Evolutionary conservation across 1,284 basidiomycete species (phyloP).

Genomic region (Singerocomus inundabilis): DNA sequence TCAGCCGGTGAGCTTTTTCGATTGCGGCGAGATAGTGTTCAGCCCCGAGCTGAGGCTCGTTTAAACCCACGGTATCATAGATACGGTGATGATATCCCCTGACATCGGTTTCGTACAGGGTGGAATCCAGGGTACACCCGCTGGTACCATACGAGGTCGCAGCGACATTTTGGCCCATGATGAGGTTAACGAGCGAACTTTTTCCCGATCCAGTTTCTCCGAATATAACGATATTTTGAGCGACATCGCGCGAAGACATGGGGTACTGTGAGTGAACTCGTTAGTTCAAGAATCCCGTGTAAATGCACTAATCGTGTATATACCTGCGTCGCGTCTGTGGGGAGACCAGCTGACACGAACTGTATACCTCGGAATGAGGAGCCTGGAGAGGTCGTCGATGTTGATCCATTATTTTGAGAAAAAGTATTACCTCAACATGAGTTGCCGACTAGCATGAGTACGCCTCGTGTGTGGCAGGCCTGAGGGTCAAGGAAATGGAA

Average conservation of each 20-base stretch:
- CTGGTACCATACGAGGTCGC: slow-evolving; percentile 28
- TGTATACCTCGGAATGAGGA: slow-evolving; percentile 2
- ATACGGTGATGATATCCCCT: slow-evolving; percentile 19
- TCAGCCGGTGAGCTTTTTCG: slow-evolving; percentile 28
- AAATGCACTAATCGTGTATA: slow-evolving; percentile 1
- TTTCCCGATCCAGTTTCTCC: slow-evolving; percentile 35
- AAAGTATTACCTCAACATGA: background rate
- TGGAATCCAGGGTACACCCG: slow-evolving; percentile 30
- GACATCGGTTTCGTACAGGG: slow-evolving; percentile 23
- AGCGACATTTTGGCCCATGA: slow-evolving; percentile 24
- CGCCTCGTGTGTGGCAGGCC: slow-evolving; percentile 17
- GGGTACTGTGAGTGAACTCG: slow-evolving; percentile 2
- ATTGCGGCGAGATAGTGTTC: slow-evolving; percentile 30
- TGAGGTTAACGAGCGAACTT: slow-evolving; percentile 35
- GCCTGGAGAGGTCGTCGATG: background rate
- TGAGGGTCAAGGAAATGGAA: slow-evolving; percentile 5
- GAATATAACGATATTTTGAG: slow-evolving; percentile 30
- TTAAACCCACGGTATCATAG: slow-evolving; percentile 32
- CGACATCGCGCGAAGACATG: slow-evolving; percentile 16
- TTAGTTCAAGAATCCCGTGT: slow-evolving; percentile 4
- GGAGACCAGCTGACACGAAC: background rate
- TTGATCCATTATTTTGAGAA: slow-evolving; percentile 1
- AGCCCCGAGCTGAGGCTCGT: slow-evolving; percentile 30
- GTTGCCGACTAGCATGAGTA: slow-evolving; percentile 6
- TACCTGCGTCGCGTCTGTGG: slow-evolving; percentile 15